Evolutionary conservation across 108 stramenopile species (phyloP), one percentile per base, ranked within the genome.

Genomic region (Heterococcus sp.): DNA sequence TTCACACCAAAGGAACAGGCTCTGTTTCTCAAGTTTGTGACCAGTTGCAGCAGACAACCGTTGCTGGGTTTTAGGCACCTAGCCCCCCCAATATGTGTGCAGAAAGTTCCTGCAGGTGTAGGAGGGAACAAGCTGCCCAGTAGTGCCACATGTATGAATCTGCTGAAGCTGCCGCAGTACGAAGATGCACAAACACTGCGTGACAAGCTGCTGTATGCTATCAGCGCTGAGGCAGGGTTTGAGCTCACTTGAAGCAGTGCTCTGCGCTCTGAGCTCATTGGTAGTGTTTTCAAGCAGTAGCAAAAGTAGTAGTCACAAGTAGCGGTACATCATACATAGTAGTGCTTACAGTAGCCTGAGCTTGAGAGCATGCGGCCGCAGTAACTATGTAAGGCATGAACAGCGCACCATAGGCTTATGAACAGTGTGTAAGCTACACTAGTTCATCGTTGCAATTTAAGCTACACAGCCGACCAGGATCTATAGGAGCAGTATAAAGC

Each of bases 81-180:
- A 69, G 88, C 90, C 38, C 98, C 98, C 1, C 85, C 88, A 1
- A 91, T 97, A 37, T 94, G 93, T 72, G 88, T 99, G 21, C 95
- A 96, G 37, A 91, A 94, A 74, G 95, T 95, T 38, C 91, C 92
- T 3, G 32, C 78, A 32, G 65, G 69, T 37, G 65, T 71, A 26
- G 35, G 38, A 1, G 75, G 89, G 33, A 84, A 86, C 32, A 84
- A 91, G n/a, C 89, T 98, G 0, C 96, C 97, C 5, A 94, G 95
- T 0, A 87, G 90, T 40, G 87, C 92, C 3, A 98, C 98, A 3
- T 99, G 98, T 75, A 95, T 98, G 93, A 98, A 99, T 79, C 85
- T 97, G 66, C 87, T 99, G 46, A 98, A 99, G 84, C 89, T 99
- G 1, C 98, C 98, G 5, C 92, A 94, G 70, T 99, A 99, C 76